Base-by-base conservation (phyloP, 495 filamentous ascomycete species). In the Xylaria grammica region DNA sequence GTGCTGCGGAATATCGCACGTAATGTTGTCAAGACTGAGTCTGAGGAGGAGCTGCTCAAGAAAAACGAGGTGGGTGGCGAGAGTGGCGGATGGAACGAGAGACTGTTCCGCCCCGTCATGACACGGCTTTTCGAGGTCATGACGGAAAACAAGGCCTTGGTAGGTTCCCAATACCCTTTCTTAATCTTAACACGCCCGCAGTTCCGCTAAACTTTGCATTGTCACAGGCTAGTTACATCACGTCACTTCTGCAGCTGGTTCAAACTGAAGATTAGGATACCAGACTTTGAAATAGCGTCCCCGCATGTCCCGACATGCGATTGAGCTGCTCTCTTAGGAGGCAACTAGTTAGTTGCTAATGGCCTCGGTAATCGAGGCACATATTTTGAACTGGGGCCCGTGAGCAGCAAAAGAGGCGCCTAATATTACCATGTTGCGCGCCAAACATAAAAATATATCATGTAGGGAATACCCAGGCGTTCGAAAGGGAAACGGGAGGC, bases 1-100 rank as follows among this genome's bases (percentile, higher is more conserved):
- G 91, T 99, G 2, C 78, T 99, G 65, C 87, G 95, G 34, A 99
- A 98, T 71, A 85, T 99, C 26, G 92, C 92, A 3, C 83, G 90
- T 22, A 90, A 93, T 54, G 80, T 93, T 0, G 84, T 88, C 60
- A 83, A 87, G 72, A 84, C 81, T 4, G 80, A 82, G 27, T 79
- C 82, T 20, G 82, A 84, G 65, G 83, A 84, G 61, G 76, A 78
- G 63, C 77, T 84, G 45, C 77, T 82, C 42, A 86, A 85, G 69
- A 68, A 76, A 50, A 67, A 80, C 53, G 74, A 78, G 73, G 58
- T 77, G 72, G 53, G 62, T 10, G 60, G 66, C 45, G 66, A 77
- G 63, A 66, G 58, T 10, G 77, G 73, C 10, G 76, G 79, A 1
- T 83, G 79, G 76, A 82, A 79, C 45, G 82, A 85, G 70, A 69